Base-by-base conservation (phyloP, 257 asterid species). In the Solanum neorickii region DNA sequence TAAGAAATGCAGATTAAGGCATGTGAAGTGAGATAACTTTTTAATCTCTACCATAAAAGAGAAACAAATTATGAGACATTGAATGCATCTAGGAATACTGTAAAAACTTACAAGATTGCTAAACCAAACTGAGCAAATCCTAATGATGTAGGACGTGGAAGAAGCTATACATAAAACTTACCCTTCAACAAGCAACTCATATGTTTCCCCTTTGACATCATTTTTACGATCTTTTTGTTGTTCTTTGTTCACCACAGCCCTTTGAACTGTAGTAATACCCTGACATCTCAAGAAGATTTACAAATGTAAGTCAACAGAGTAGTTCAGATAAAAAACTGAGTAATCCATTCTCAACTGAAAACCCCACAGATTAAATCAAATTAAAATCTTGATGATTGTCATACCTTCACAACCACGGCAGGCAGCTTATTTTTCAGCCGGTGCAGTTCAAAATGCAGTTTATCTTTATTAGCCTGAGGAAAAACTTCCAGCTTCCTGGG, bases 161-260 rank as follows among this genome's bases (percentile, higher is more conserved):
- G 59, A 42, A 82, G 46, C 11, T 9, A 23, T 46, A 83, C 92
- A 73, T 41, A 33, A 44, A 78, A 89, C 92, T 87, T 89, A 97
- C 99, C 99, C 99, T 93, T 97, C 99, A 29, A 94, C 98, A 65
- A 97, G 91, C 92, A 97, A 89, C 89, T 91, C 92, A 91, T 93
- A 89, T 88, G 68, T 88, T 87, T 91, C 93, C 84, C 85, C 85
- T 82, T 82, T 82, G 85, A 49, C 85, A 82, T 82, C 85, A 82
- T 21, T 49, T 52, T 82, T 82, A 29, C 85, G 85, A 31, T 82
- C 85, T 49, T 31, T 82, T 49, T 76, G 86, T 75, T 72, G 88
- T 47, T 91, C 90, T 72, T 91, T 94, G 89, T 94, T 94, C 82
- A 96, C 93, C 84, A 96, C 94, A 82, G 92, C 98, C 62, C 98